Base-by-base conservation (phyloP, 768 basidiomycete genomes). In the Butyriboletus loyo region DNA sequence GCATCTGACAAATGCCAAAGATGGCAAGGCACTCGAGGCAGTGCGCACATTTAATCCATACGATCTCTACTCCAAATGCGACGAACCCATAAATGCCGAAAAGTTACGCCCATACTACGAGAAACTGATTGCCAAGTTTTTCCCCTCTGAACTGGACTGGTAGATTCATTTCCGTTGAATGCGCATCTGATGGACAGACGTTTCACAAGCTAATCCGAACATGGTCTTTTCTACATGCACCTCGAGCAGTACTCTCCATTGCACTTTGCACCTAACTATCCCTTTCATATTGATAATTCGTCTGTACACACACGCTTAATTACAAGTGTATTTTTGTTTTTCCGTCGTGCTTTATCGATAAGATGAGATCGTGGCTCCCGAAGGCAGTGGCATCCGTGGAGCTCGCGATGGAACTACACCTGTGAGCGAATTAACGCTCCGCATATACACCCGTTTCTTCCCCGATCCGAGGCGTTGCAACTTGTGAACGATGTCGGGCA, bases 11-110 rank as follows among this genome's bases (percentile, higher is more conserved):
- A 85, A 85, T 66, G 86, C 86, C 17, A 83, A 84, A 49, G 89
- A 92, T 67, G 58, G 70, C 52, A 72, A 73, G 48, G 75, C 81
- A 19, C 80, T 92, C 30, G 81, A 77, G 36, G 92, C 91, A 15
- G 91, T 92, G 27, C 79, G 80, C 40, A 86, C 86, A 0, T 96
- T 96, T 80, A 96, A 95, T 71, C 92, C 93, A 0, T 96, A 95
- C 70, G 93, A 95, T 65, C 80, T 97, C 7, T 97, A 97, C 76
- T 88, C 86, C 77, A 96, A 96, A 73, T 82, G 79, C 62, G 89
- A 95, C 61, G 79, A 80, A 38, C 80, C 83, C 5, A 81, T 85
- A 49, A 69, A 83, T 46, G 75, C 78, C 14, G 81, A 76, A 39
- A 75, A 78, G 62, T 76, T 96, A 22, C 78, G 82, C 55, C 88